Evolutionary conservation across 176 grass and related monocot species (phyloP).

Genomic region (Ensete glaucum): DNA sequence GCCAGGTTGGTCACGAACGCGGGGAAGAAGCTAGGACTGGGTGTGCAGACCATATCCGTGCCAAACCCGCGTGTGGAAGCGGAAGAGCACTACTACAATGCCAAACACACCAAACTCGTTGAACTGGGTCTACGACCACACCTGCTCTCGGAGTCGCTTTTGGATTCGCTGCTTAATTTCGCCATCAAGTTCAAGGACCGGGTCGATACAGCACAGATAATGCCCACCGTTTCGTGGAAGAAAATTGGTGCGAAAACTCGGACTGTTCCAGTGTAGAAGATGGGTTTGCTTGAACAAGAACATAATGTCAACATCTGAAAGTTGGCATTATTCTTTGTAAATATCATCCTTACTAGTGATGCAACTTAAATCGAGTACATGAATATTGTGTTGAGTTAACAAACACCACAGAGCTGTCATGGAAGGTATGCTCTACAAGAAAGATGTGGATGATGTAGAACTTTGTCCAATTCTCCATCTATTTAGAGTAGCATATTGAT

Average conservation of each 20-base stretch:
- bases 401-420: no score
- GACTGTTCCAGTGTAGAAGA: constrained; percentile 37
- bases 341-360: no score
- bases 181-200: constrained; percentile 70
- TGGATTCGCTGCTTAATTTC: constrained; percentile 87
- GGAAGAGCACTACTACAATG: constrained; percentile 95
- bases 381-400: no score
- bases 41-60: constrained; percentile 56
- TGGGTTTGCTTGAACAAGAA: not conserved
- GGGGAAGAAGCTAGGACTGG: constrained; percentile 52
- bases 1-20: constrained; percentile 31
- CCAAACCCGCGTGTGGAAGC: constrained; percentile 86
- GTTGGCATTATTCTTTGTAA: no score
- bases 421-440: no score
- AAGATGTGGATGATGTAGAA: no score
- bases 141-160: not conserved
- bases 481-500: no score
- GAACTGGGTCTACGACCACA: no score
- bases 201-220: constrained; percentile 24
- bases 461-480: no score
- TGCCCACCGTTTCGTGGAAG: constrained; percentile 71
- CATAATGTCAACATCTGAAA: not conserved
- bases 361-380: no score
- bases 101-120: constrained; percentile 58
- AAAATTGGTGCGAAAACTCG: constrained; percentile 57